phyloP scores from a whole-genome alignment of 345 rosid species.

The Hibiscus tridactylites region DNA sequence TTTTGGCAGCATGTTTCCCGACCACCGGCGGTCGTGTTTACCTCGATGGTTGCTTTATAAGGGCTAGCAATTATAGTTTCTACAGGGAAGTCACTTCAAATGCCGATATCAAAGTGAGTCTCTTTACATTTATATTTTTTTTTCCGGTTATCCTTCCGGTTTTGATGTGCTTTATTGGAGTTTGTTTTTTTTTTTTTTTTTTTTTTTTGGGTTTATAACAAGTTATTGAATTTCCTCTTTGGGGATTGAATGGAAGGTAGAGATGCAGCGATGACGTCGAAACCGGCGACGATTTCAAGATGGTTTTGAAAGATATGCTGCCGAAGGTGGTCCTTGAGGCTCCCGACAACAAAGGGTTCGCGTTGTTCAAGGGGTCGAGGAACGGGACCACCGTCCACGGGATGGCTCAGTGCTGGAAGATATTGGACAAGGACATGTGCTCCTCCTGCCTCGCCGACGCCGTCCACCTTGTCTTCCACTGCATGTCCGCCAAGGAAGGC shows the following conservation, averaged over 20 bases:
- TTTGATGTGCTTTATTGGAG: too few species aligned
- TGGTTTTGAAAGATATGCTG: conserved; percentile 14
- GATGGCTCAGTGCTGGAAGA: conserved; percentile 70
- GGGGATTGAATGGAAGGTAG: conserved; percentile 32
- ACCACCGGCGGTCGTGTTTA: conserved; percentile 40
- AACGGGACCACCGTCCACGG: conserved; percentile 34
- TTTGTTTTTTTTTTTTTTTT: background rate
- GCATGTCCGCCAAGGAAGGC: conserved; percentile 38
- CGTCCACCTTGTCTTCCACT: conserved; percentile 32
- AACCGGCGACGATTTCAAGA: background rate
- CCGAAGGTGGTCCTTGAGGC: conserved; percentile 29
- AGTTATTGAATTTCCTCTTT: conserved; percentile 27
- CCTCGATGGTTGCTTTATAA: conserved; percentile 63
- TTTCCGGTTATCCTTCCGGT: too few species aligned
- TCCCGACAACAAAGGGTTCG: conserved; percentile 31
- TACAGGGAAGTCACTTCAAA: conserved; percentile 6
- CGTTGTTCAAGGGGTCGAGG: conserved; percentile 13
- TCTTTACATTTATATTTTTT: background rate
- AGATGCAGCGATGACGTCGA: conserved; percentile 3
- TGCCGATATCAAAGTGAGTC: conserved; percentile 4
- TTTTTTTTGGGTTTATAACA: background rate
- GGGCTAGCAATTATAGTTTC: conserved; percentile 46
- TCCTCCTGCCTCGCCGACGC: conserved; percentile 44
- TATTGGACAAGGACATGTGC: conserved; percentile 33
- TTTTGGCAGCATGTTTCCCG: conserved; percentile 38